phyloP scores from a whole-genome alignment of 2,329 filamentous ascomycete species.

The Sporothrix luriei region DNA sequence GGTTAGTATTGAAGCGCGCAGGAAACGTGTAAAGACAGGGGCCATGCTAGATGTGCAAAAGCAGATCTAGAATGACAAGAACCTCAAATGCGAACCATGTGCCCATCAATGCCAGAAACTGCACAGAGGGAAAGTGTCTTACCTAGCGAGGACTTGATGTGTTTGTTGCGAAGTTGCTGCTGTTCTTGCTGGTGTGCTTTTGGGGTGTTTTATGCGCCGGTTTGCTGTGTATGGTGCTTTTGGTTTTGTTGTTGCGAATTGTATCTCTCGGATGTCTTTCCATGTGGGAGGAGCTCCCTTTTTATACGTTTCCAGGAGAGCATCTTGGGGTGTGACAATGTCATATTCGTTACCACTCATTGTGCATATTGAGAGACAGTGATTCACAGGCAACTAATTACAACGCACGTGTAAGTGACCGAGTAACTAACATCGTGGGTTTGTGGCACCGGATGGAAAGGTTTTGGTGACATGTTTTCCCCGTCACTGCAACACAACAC shows the following conservation, averaged over 20 bases:
- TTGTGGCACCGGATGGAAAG: background rate
- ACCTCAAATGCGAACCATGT: no score
- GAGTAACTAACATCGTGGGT: background rate
- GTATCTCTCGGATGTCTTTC: background rate
- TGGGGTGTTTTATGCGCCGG: background rate
- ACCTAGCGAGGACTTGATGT: no score
- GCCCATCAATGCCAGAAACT: no score
- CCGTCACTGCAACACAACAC: background rate
- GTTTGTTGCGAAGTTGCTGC: no score
- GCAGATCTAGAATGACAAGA: no score
- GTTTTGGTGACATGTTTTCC: background rate
- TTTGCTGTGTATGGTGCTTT: background rate
- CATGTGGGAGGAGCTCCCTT: background rate
- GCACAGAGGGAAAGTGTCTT: no score
- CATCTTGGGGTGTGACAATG: background rate
- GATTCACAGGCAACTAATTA: background rate
- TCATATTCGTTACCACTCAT: background rate
- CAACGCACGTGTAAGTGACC: background rate
- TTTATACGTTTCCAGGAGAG: conserved; percentile 7
- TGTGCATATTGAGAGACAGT: background rate
- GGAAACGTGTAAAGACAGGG: no score
- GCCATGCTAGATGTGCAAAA: no score
- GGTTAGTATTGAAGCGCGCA: no score
- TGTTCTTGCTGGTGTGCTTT: background rate
- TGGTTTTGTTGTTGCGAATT: background rate